Evolutionary conservation across 257 asterid species (phyloP), one percentile per base, ranked within the genome.

Genomic region (Lithospermum erythrorhizon): DNA sequence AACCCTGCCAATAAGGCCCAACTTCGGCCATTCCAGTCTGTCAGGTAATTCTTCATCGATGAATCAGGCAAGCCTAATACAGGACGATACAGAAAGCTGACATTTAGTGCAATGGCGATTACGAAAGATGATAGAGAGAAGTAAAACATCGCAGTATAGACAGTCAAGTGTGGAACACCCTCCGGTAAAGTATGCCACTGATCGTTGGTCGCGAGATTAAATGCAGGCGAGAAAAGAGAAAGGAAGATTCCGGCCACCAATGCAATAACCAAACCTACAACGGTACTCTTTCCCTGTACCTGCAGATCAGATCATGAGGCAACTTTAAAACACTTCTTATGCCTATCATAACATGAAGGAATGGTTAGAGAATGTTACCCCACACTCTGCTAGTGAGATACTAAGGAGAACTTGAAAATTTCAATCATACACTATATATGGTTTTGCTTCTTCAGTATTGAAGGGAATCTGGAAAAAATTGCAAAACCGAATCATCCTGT

Each of bases 1-100:
- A 91, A 73, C 21, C 98, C 98, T 0, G 98, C 96, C 75, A 86
- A 66, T 60, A 88, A 67, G 54, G 97, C 96, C 96, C 95, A 86
- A 8, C 95, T 86, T 67, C 98, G 69, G 8, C 98, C 98, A 22
- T 91, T 63, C 94, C 94, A 82, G 67, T 91, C 96, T 0, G 81
- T 70, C 27, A 91, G 61, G 61, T 91, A 91, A 22, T 87, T 93
- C 68, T 61, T 86, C 9, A 91, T 6, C 5, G 97, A 84, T 4
- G 98, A 83, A 64, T 80, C 81, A 45, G 98, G 95, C 61, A 83
- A 68, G n/a, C 72, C 59, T 60, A 88, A 78, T 17, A 88, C 59
- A 25, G 98, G 98, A 53, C 24, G 77, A 63, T 84, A 86, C 65
- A 91, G 69, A 72, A 91, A 91, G 68, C 35, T 73, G 76, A 91